Percentiles rank a stretch among this genome's conserved stretches.
phyloP scores from a whole-genome alignment of 108 stramenopile species.

The Cyclostephanos tholiformis region DNA sequence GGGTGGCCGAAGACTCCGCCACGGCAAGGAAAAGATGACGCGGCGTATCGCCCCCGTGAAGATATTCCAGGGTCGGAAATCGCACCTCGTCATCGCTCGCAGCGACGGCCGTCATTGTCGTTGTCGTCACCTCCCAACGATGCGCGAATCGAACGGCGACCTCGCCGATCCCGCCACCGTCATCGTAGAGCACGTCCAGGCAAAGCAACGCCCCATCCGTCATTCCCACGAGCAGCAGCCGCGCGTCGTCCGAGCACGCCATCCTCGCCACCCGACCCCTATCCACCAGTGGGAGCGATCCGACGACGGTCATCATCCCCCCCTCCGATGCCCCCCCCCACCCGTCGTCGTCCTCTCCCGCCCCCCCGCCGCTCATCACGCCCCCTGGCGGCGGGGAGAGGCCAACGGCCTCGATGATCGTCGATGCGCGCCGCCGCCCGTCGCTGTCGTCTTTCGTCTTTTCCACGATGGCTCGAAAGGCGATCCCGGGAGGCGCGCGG shows the following conservation, averaged over 20 bases:
- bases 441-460: neutral
- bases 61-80: slow-evolving; percentile 38
- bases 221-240: slow-evolving; percentile 29
- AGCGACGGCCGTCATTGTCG: slow-evolving; percentile 38
- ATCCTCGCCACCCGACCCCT: slow-evolving; percentile 9
- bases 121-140: slow-evolving; percentile 38
- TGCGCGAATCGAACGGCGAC: slow-evolving; percentile 16
- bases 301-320: slow-evolving; percentile 20
- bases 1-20: slow-evolving; percentile 4
- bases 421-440: neutral
- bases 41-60: neutral
- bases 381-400: neutral
- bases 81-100: slow-evolving; percentile 16
- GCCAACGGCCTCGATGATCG: slow-evolving; percentile 21
- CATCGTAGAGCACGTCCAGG: slow-evolving; percentile 43
- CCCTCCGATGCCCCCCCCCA: slow-evolving; percentile 9
- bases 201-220: slow-evolving; percentile 66
- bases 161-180: slow-evolving; percentile 39
- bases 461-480: neutral
- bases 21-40: slow-evolving; percentile 33
- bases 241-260: slow-evolving; percentile 39
- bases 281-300: neutral
- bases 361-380: neutral
- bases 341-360: slow-evolving; percentile 3
- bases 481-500: slow-evolving; percentile 1